These are phyloP conservation scores for Tricholomella constricta DNA, from an alignment of 768 basidiomycete genomes.

Conservation along the genomic window DNA sequence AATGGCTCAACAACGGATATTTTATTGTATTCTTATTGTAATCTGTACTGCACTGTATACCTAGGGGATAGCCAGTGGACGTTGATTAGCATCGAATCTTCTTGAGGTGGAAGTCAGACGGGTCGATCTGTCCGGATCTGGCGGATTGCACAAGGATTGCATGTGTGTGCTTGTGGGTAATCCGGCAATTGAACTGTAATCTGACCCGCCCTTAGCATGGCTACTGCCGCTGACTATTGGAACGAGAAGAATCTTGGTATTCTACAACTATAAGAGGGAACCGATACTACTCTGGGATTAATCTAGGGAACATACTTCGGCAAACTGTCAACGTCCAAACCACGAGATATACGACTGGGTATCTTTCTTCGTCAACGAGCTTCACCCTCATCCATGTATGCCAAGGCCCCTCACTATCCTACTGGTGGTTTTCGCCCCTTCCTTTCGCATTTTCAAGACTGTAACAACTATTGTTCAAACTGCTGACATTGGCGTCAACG, in stretches of 20 bases:
- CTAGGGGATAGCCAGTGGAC: background rate
- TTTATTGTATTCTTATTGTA: constrained; percentile 8
- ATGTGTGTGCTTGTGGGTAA: too few species aligned
- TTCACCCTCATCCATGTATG: constrained; percentile 43
- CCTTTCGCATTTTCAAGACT: constrained; percentile 55
- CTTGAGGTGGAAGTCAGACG: background rate
- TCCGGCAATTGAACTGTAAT: too few species aligned
- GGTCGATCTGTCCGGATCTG: background rate
- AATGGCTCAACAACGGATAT: background rate
- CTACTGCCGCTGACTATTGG: too few species aligned
- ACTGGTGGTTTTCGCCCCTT: constrained; percentile 50
- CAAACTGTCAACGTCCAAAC: too few species aligned
- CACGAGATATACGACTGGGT: background rate
- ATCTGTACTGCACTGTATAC: constrained; percentile 1
- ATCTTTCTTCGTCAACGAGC: background rate
- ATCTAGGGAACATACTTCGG: too few species aligned
- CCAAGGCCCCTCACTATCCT: constrained; percentile 51
- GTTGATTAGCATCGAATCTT: background rate
- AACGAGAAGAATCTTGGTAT: too few species aligned
- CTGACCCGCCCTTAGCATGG: too few species aligned
- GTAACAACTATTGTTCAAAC: too few species aligned
- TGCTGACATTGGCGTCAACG: too few species aligned
- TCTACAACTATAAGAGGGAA: too few species aligned
- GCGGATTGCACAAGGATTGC: background rate
- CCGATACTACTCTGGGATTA: too few species aligned